A percentile compares a stretch with the other conserved stretches of the same genome.
These are phyloP conservation scores for Telopea speciosissima DNA, from an alignment of 177 flowering plant genomes.

Conservation along the genomic window DNA sequence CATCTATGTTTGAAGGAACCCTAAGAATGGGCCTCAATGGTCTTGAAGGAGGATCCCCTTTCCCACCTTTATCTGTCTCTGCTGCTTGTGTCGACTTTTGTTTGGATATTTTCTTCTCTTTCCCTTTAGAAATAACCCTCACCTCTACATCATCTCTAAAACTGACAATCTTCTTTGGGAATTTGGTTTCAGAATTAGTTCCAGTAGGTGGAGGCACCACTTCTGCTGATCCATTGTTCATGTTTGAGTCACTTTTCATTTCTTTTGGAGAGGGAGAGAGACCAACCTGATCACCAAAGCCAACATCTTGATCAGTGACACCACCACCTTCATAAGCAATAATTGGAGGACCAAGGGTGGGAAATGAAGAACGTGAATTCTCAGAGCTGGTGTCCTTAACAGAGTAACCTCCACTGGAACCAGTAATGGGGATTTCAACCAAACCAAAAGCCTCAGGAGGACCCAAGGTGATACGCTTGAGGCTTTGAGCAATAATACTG, in stretches of 20 bases:
- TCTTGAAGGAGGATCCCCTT: not conserved
- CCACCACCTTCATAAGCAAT: no score
- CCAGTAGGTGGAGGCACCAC: not conserved
- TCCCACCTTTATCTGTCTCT: not conserved
- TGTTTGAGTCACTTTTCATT: not conserved
- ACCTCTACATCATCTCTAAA: constrained; percentile 28
- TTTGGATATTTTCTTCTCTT: not conserved
- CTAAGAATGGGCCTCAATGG: constrained; percentile 15
- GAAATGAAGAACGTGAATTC: not conserved
- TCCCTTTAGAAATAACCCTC: not conserved
- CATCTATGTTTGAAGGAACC: constrained; percentile 28
- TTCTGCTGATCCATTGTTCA: not conserved
- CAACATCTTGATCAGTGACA: no score
- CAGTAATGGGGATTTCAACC: not conserved
- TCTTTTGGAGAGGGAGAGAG: no score
- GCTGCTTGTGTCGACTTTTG: no score
- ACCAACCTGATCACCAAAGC: no score
- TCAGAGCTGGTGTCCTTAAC: not conserved
- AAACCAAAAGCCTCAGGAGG: not conserved
- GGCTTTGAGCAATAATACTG: constrained; percentile 17
- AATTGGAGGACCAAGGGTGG: no score
- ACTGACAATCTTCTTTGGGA: constrained; percentile 33
- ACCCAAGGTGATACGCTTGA: constrained; percentile 19
- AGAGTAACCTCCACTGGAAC: not conserved
- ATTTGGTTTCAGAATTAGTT: not conserved